A percentile compares a stretch with the other conserved stretches of the same genome.
Conservation (phyloP, 2,329 filamentous ascomycete genomes). For the Sporothrix curviconia region DNA sequence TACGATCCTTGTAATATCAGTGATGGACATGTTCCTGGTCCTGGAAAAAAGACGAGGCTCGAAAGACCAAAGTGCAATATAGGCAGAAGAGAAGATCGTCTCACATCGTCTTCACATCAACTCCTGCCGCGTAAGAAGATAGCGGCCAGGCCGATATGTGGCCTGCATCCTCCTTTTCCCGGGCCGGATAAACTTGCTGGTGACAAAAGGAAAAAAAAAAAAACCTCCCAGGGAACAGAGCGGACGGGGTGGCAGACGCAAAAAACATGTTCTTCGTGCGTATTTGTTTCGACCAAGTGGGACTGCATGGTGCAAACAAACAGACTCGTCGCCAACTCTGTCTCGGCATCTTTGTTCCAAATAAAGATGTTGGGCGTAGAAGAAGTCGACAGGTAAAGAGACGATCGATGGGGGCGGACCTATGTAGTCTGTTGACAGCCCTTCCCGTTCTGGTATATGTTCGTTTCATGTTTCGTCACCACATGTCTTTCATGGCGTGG, state of each 20-base stretch:
- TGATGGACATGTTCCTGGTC: neutral
- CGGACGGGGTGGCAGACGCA: no score
- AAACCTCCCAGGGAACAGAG: no score
- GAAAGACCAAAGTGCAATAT: neutral
- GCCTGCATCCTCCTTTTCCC: no score
- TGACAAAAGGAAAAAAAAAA: neutral
- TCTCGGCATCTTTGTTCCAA: neutral
- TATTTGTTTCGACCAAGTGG: no score
- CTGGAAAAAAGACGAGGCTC: neutral
- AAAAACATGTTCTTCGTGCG: neutral
- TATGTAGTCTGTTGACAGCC: neutral
- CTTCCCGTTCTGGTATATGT: neutral
- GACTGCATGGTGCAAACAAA: no score
- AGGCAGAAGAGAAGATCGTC: conserved; percentile 5
- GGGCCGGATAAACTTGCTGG: conserved; percentile 2
- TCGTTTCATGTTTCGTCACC: conserved; percentile 10
- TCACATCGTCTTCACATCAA: neutral
- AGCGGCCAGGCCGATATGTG: no score
- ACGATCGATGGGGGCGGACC: neutral
- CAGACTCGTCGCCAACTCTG: neutral
- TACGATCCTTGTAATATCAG: neutral
- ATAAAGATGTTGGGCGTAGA: neutral
- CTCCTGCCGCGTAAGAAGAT: neutral
- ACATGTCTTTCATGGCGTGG: no score
- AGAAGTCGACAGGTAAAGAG: neutral